Base-by-base conservation (phyloP, 768 basidiomycete species). In the Lactifluus hygrophoroides region DNA sequence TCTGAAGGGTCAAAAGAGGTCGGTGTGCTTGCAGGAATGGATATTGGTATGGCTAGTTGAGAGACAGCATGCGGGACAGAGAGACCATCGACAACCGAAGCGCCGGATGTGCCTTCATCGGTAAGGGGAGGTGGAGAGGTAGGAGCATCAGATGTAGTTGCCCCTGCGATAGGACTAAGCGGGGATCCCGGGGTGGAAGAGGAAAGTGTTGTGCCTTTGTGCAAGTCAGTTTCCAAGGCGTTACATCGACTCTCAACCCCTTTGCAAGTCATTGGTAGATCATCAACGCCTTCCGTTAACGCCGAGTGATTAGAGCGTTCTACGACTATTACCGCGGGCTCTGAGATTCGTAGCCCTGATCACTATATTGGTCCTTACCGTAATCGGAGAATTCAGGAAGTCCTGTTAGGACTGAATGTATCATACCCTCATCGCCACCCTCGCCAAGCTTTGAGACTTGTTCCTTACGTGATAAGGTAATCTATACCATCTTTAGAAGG, bases 391-490 rank as follows among this genome's bases (percentile, higher is more conserved):
- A 68, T n/a, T 77, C 73, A 0, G 86, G 85, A 25, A 89, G 67
- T n/a, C 78, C 73, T 45, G 80, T 85, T 17, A 91, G 74, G 10
- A 90, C 65, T 3, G 88, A 84, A 69, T 91, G 89, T 37, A 88
- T 74, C 88, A 89, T 90, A 25, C 89, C 86, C 3, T 88, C 88
- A 62, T 90, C 88, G 23, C 81, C 86, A 66, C 85, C 85, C 52
- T 79, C 74, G 54, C 83, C 77, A 19, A 95, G 71, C 27, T 71
- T 68, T 53, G 77, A 64, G 19, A 89, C 80, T 55, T 90, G 83
- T 14, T 79, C 74, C 68, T 88, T 91, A 57, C 90, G 81, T 5
- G 80, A 73, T 10, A 95, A 70, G 43, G 90, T 77, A 42, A 94
- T 75, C 93, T 95, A 60, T 11, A 21, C 35, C 37, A 16, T 8